Evolutionary conservation across 2,329 filamentous ascomycete species (phyloP), one percentile per base, ranked within the genome.

Genomic region (Ceratocystis destructans): DNA sequence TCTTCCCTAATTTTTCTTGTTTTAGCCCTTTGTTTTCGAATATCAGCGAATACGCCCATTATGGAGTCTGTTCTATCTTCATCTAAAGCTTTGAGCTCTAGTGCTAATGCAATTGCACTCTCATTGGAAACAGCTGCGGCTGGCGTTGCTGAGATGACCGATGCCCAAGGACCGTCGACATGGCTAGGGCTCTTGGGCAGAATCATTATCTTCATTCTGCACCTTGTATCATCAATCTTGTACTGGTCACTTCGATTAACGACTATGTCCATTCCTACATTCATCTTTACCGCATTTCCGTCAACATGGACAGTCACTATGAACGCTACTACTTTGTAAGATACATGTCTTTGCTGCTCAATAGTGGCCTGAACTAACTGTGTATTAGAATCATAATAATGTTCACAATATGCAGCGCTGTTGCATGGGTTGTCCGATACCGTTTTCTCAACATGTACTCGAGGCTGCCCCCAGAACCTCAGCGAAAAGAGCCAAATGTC

Each of bases 361-460:
- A 17, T 8, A 31, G 44, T 15, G 37, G 22, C 8, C 25, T 15
- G 17, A 46, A 62, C 31, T 72, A 66, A 71, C 66, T 28, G 55
- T 28, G 12, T 31, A 3, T 17, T 69, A 88, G 87, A 61, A 85
- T 95, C 75, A 77, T 97, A 70, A 90, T 97, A 66, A 73, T 90
- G 67, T 80, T 87, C 46, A 86, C 84, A 66, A 77, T 96, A 67
- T 85, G 90, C 63, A 96, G 90, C n/a, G 90, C 87, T 1, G 80
- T 90, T 70, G 95, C 88, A 74, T 99, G 94, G 90, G 87, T 97
- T 69, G 88, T 99, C 67, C 83, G 95, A 65, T 99, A 99, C 76
- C 87, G 94, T 68, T 95, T 95, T 75, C 82, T 99, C 73, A 97
- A 96, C 75, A 96, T 96, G 87, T 99, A 99, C 78, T 88, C 92